Conservation (phyloP, 306 rosid species). For the Cucumis cinereus region DNA sequence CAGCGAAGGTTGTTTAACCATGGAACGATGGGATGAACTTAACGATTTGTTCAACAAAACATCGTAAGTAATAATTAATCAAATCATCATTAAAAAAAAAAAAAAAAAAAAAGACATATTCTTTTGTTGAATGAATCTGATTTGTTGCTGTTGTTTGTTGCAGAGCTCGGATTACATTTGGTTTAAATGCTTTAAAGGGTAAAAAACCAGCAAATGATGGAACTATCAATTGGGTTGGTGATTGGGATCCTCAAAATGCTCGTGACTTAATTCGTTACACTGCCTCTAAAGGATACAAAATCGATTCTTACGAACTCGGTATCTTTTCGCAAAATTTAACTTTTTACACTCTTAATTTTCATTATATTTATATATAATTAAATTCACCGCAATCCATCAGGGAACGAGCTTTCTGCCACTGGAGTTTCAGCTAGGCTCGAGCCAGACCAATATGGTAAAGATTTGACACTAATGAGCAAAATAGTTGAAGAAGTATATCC, state of each 20-base stretch:
- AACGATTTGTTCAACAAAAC: constrained; percentile 17
- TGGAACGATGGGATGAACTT: constrained; percentile 42
- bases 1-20: constrained; percentile 30
- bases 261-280: constrained; percentile 38
- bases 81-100: not conserved
- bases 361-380: too few species aligned
- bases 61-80: constrained; percentile 6
- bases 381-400: constrained; percentile 2
- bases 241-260: constrained; percentile 42
- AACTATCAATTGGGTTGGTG: constrained; percentile 22
- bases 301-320: constrained; percentile 46
- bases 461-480: constrained; percentile 22
- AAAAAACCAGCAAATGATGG: constrained; percentile 19
- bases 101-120: not conserved
- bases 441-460: constrained; percentile 38
- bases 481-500: constrained; percentile 26
- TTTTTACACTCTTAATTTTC: too few species aligned
- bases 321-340: not conserved
- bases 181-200: constrained; percentile 46
- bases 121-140: not conserved
- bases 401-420: constrained; percentile 38
- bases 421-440: constrained; percentile 39
- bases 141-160: not conserved
- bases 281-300: constrained; percentile 38
- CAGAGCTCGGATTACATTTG: constrained; percentile 43